phyloP scores from a whole-genome alignment of 2,329 filamentous ascomycete species.

The Aschersonia sp. region DNA sequence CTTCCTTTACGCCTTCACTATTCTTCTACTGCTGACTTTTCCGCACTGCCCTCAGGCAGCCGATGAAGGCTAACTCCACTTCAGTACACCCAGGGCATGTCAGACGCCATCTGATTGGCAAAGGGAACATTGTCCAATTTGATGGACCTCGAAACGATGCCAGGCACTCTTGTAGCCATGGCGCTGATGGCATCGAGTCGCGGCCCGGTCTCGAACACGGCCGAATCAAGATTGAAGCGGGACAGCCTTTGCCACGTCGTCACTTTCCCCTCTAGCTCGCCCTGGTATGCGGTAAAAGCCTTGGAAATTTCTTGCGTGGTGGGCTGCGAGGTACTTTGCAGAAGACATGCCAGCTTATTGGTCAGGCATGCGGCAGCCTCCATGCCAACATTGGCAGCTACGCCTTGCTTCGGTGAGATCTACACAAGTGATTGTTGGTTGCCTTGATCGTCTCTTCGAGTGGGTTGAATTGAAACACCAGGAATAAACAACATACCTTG shows the following conservation, averaged over 20 bases:
- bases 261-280: background rate
- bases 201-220: background rate
- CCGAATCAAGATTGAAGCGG: background rate
- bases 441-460: background rate
- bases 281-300: background rate
- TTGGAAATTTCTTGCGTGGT: background rate
- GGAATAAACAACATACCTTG: background rate
- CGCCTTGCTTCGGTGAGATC: background rate
- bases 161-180: background rate
- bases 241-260: background rate
- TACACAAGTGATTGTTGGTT: background rate
- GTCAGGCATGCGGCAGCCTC: background rate
- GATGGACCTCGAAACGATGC: background rate
- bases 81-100: background rate
- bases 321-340: background rate
- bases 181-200: background rate
- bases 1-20: background rate
- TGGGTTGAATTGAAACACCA: background rate
- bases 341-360: background rate
- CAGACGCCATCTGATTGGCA: background rate
- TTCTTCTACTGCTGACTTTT: background rate
- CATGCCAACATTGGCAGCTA: background rate
- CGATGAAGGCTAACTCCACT: background rate
- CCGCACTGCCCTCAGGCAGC: background rate
- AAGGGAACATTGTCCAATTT: background rate